A percentile compares a stretch with the other conserved stretches of the same genome.
Evolutionary conservation across 2,329 filamentous ascomycete genomes (phyloP).

Genomic region (Aspergillus sp.): DNA sequence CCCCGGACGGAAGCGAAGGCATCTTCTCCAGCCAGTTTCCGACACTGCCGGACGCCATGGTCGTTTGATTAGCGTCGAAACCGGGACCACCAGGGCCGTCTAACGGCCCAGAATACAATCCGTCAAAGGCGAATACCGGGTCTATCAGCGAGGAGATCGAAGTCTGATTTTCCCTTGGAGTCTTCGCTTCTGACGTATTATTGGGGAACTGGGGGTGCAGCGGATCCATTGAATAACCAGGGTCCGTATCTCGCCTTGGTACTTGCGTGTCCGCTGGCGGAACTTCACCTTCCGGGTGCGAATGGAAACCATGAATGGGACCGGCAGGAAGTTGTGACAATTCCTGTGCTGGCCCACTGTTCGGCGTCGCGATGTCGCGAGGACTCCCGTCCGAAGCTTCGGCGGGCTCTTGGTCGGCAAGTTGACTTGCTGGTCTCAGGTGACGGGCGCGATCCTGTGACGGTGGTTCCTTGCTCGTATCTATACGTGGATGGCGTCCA

Average conservation of each 20-base stretch:
- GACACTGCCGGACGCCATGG: neutral
- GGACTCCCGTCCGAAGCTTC: neutral
- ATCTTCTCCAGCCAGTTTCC: neutral
- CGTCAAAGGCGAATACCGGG: neutral
- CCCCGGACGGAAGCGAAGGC: neutral
- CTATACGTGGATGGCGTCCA: constrained; percentile 10
- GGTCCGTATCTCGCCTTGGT: neutral
- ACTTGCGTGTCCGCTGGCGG: neutral
- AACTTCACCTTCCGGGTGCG: neutral
- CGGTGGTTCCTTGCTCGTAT: neutral
- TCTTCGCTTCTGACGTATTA: neutral
- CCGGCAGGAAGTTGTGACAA: neutral
- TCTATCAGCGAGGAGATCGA: neutral
- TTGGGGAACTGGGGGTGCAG: neutral
- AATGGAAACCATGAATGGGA: neutral
- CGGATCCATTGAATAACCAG: neutral
- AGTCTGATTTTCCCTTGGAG: neutral
- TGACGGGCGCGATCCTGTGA: neutral
- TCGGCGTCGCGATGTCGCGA: neutral
- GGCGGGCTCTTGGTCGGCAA: neutral
- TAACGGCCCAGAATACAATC: neutral
- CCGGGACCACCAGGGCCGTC: neutral
- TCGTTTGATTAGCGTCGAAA: neutral
- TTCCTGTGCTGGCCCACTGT: neutral
- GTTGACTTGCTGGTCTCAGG: neutral